Evolutionary conservation across 805 yeast genomes (phyloP).

Genomic region (Ogataea glucozyma): DNA sequence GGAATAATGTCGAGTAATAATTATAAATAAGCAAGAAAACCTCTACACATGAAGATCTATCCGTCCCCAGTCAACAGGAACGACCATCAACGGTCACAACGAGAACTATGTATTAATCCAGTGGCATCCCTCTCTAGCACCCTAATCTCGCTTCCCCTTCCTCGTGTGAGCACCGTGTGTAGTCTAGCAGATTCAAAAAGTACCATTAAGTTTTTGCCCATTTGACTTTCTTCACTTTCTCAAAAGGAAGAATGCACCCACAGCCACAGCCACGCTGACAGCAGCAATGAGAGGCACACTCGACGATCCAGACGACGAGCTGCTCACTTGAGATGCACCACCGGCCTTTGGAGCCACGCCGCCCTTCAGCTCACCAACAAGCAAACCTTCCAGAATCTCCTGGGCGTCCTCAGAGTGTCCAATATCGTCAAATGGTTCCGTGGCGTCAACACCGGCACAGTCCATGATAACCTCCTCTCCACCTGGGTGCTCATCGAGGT

Average conservation of each 20-base stretch:
- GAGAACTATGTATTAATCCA: not conserved
- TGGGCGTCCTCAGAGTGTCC: slow-evolving; percentile 98
- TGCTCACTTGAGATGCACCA: slow-evolving; percentile 20
- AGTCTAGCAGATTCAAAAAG: not conserved
- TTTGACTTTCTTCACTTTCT: slow-evolving; percentile 19
- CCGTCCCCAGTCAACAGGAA: slow-evolving; percentile 6
- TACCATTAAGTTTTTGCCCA: not conserved
- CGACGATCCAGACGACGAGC: slow-evolving; percentile 15
- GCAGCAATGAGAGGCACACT: slow-evolving; percentile 33
- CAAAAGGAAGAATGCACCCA: slow-evolving; percentile 42
- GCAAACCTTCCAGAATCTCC: slow-evolving; percentile 65
- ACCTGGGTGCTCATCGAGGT: slow-evolving; percentile 75
- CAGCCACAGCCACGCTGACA: slow-evolving; percentile 40
- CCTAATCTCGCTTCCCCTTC: not conserved
- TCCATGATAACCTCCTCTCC: slow-evolving; percentile 72
- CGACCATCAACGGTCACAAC: not conserved
- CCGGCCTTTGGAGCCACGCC: slow-evolving; percentile 54
- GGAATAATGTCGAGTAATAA: slow-evolving; percentile 5
- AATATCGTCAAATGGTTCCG: slow-evolving; percentile 77
- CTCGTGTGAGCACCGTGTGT: not conserved
- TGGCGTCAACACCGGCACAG: slow-evolving; percentile 78
- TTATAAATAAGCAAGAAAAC: slow-evolving; percentile 5
- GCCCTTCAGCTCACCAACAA: slow-evolving; percentile 75
- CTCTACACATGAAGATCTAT: slow-evolving; percentile 7
- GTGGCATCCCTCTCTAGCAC: too few species aligned